Evolutionary conservation across 768 basidiomycete species (phyloP).

Genomic region (Macrolepiota fuliginosa): DNA sequence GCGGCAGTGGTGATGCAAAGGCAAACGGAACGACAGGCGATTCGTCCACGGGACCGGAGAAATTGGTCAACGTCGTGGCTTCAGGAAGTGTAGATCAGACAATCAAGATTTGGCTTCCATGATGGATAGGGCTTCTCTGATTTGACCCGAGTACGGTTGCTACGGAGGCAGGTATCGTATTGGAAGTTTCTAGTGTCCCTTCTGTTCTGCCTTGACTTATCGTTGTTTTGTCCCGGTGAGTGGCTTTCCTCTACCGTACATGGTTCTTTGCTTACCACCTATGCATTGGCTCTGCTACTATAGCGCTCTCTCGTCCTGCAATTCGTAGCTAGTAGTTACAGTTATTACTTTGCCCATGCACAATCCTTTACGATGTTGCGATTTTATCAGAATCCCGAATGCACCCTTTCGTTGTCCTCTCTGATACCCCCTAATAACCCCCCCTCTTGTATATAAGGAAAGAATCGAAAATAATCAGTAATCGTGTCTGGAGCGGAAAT

Average conservation of each 20-base stretch:
- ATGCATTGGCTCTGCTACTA: neutral
- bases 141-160: slow-evolving; percentile 1
- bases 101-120: slow-evolving; percentile 66
- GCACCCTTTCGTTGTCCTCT: slow-evolving; percentile 1
- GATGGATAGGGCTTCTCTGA: slow-evolving; percentile 16
- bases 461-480: slow-evolving; percentile 3
- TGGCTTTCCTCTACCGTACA: neutral
- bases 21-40: slow-evolving; percentile 32
- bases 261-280: neutral
- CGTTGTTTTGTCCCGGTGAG: neutral
- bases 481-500: neutral
- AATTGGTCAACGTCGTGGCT: slow-evolving; percentile 67
- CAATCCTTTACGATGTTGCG: neutral
- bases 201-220: slow-evolving; percentile 1
- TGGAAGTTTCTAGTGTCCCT: neutral
- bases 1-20: slow-evolving; percentile 33
- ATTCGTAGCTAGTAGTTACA: slow-evolving; percentile 9
- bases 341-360: neutral
- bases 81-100: slow-evolving; percentile 70
- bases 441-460: slow-evolving; percentile 6
- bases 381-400: neutral
- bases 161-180: neutral
- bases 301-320: slow-evolving; percentile 8
- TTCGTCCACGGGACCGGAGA: slow-evolving; percentile 42
- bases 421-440: neutral